phyloP scores from a whole-genome alignment of 805 yeast species.

The Cyberlindnera maclurae region DNA sequence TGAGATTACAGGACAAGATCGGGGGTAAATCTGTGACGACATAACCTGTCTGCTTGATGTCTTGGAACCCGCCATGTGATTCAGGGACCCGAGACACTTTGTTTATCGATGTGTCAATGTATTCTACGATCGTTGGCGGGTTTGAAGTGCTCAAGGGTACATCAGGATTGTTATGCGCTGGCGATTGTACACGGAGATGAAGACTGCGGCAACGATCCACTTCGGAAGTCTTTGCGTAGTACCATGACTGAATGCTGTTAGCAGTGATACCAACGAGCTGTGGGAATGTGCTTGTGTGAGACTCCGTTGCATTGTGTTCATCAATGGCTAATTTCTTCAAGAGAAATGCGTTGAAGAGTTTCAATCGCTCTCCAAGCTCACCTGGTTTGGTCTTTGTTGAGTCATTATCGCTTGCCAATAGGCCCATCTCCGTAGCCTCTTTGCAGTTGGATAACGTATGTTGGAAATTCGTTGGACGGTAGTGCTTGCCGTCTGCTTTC shows the following conservation, averaged over 20 bases:
- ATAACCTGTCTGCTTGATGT: constrained; percentile 46
- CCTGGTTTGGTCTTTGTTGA: neutral
- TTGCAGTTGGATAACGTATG: constrained; percentile 39
- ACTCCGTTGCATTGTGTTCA: constrained; percentile 24
- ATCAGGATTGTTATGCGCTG: constrained; percentile 8
- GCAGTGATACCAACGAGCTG: neutral
- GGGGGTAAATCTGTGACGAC: constrained; percentile 55
- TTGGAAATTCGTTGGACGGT: constrained; percentile 77
- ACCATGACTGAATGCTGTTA: neutral
- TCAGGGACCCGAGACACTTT: constrained; percentile 23
- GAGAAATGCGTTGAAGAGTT: constrained; percentile 53
- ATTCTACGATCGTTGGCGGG: constrained; percentile 35
- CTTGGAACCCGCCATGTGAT: constrained; percentile 22
- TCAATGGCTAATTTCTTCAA: constrained; percentile 46
- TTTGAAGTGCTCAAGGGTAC: constrained; percentile 25
- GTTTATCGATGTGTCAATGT: constrained; percentile 56
- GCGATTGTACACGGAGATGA: constrained; percentile 15
- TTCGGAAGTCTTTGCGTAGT: neutral
- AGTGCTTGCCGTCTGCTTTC: constrained; percentile 71
- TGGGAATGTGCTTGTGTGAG: neutral
- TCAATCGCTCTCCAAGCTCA: constrained; percentile 28
- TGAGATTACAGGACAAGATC: constrained; percentile 53
- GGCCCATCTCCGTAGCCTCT: constrained; percentile 45
- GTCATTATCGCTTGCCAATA: constrained; percentile 39
- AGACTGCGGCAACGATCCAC: neutral